Evolutionary conservation across 495 filamentous ascomycete species (phyloP).

Genomic region (Apodospora peruviana): DNA sequence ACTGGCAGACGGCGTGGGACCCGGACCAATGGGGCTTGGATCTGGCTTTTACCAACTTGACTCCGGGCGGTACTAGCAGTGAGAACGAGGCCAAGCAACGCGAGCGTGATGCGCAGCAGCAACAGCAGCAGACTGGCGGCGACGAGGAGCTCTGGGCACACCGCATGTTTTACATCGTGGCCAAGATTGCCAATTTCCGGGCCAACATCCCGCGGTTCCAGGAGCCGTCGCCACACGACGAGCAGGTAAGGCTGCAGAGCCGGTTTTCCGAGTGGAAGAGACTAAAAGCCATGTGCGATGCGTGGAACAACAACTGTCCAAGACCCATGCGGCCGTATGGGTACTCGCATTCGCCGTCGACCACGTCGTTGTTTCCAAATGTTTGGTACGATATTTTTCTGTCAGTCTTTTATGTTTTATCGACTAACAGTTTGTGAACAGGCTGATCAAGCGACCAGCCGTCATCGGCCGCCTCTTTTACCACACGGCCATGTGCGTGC

Average conservation of each 20-base stretch:
- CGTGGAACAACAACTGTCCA: conserved; percentile 73
- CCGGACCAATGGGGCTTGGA: conserved; percentile 90
- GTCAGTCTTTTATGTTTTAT: not conserved
- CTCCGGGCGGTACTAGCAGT: conserved; percentile 7
- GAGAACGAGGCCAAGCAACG: conserved; percentile 56
- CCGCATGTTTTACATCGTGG: conserved; percentile 83
- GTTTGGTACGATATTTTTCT: conserved; percentile 59
- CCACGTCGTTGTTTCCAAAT: conserved; percentile 76
- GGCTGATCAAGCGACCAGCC: conserved; percentile 76
- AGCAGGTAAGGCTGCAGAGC: conserved; percentile 58
- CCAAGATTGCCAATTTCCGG: conserved; percentile 81
- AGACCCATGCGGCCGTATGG: conserved; percentile 84
- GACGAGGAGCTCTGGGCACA: conserved; percentile 88
- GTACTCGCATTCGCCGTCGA: conserved; percentile 60
- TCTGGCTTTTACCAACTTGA: conserved; percentile 56
- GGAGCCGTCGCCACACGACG: conserved; percentile 51
- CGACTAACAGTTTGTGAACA: conserved; percentile 15
- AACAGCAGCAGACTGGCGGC: conserved; percentile 51
- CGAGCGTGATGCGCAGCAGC: conserved; percentile 65
- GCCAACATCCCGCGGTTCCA: conserved; percentile 58
- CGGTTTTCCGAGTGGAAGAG: conserved; percentile 71
- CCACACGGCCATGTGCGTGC: conserved; percentile 73
- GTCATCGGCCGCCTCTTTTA: conserved; percentile 86
- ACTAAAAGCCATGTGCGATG: conserved; percentile 68
- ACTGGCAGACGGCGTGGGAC: conserved; percentile 85